Percentiles rank a stretch among this genome's conserved stretches.
These are phyloP conservation scores for Drechslerella coelobrocha DNA, from an alignment of 2,329 filamentous ascomycete genomes.

Conservation along the genomic window DNA sequence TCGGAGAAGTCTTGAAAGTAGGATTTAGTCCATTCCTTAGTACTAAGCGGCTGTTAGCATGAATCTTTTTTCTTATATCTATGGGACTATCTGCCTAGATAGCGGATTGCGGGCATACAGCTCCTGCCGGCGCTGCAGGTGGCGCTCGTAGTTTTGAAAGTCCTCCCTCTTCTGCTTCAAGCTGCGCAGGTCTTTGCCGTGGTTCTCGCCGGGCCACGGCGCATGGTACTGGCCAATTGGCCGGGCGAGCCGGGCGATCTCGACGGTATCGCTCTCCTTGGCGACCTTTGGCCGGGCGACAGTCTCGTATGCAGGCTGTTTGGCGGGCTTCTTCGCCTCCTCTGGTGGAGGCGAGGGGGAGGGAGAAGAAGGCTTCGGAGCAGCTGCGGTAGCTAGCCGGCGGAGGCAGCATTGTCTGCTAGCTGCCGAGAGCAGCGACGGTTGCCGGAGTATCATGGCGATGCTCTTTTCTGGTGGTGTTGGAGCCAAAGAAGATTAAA, in stretches of 20 bases:
- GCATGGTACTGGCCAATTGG: constrained; percentile 82
- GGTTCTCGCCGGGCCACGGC: constrained; percentile 80
- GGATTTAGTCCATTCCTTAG: constrained; percentile 77
- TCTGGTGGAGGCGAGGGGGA: constrained; percentile 13
- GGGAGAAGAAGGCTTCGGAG: constrained; percentile 8
- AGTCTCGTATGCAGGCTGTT: constrained; percentile 22
- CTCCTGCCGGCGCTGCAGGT: constrained; percentile 75
- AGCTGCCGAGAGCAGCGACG: constrained; percentile 2
- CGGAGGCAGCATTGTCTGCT: constrained; percentile 25
- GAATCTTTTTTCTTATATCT: not conserved
- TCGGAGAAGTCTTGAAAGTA: constrained; percentile 97
- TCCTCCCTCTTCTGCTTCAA: constrained; percentile 75
- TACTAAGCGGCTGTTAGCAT: constrained; percentile 61
- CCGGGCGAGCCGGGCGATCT: constrained; percentile 63
- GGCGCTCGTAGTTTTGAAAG: constrained; percentile 83
- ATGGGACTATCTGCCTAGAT: constrained; percentile 21
- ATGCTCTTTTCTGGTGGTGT: not conserved
- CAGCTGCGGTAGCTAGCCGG: constrained; percentile 10
- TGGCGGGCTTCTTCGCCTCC: constrained; percentile 10
- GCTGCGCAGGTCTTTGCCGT: constrained; percentile 73
- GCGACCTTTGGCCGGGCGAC: constrained; percentile 32
- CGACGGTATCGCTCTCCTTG: constrained; percentile 4
- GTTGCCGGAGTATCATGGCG: constrained; percentile 38
- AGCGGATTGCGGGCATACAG: constrained; percentile 64
- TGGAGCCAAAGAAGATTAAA: not conserved